Conservation (phyloP, 2,329 filamentous ascomycete genomes). For the Alternaria solani region DNA sequence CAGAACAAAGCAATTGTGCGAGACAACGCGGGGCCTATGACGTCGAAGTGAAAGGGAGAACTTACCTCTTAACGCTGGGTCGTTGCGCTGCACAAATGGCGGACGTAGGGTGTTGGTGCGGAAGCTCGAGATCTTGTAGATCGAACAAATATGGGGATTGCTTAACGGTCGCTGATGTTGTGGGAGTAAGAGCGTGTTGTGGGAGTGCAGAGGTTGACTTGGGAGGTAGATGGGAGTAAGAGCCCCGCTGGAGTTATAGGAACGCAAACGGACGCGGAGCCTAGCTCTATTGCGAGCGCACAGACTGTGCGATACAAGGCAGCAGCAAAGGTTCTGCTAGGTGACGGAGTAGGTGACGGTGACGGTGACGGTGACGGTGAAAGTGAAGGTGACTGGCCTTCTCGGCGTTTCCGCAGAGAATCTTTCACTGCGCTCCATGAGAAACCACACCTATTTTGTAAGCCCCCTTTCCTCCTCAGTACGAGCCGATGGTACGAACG, state of each 20-base stretch:
- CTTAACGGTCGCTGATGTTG: background rate
- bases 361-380: background rate
- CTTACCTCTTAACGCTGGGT: background rate
- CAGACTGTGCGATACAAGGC: background rate
- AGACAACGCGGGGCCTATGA: background rate
- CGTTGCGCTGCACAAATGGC: background rate
- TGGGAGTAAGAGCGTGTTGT: background rate
- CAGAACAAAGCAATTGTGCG: background rate
- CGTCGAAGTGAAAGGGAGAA: background rate
- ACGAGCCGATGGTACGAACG: background rate
- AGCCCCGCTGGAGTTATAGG: background rate
- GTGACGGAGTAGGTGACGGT: background rate
- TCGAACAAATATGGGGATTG: no score
- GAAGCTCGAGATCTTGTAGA: background rate
- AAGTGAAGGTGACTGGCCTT: background rate
- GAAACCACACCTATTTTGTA: background rate
- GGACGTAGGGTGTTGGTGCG: background rate
- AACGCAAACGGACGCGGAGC: background rate
- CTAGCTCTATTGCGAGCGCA: background rate
- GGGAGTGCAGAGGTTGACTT: background rate
- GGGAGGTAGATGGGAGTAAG: background rate
- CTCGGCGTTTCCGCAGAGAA: background rate
- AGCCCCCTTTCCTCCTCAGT: background rate
- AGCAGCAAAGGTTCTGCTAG: background rate
- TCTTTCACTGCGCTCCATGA: background rate